A percentile compares a stretch with the other conserved stretches of the same genome.
phyloP scores from a whole-genome alignment of 2,329 filamentous ascomycete species.

The Aspergillus pseudoviridinutans region DNA sequence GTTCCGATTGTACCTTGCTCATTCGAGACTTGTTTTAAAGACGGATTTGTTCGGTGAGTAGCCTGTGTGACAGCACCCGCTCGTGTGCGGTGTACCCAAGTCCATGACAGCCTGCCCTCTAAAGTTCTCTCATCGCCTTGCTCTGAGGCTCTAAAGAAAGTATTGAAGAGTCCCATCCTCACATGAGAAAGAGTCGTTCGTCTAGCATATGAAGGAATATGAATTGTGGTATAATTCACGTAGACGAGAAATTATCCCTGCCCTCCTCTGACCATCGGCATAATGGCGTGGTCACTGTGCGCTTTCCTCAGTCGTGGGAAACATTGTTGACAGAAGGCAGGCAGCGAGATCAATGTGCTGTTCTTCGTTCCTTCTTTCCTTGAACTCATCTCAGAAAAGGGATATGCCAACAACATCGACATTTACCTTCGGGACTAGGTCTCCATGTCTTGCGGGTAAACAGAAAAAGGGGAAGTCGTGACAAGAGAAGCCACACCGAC shows the following conservation, averaged over 20 bases:
- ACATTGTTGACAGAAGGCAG: not conserved
- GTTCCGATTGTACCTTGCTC: not conserved
- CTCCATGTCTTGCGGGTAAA: not conserved
- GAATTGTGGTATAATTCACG: not conserved
- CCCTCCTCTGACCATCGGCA: not conserved
- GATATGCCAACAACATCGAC: not conserved
- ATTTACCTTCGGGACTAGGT: not conserved
- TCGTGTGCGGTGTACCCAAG: not conserved
- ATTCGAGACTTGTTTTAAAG: not conserved
- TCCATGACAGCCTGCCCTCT: not conserved
- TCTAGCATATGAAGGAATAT: not conserved
- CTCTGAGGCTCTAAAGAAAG: conserved; percentile 7
- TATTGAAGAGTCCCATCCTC: conserved; percentile 12
- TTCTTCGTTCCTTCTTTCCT: not conserved
- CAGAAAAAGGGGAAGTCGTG: not conserved
- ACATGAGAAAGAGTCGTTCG: not conserved
- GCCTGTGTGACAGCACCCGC: not conserved
- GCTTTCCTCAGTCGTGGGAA: not conserved
- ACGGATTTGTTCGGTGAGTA: not conserved
- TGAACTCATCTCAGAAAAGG: not conserved
- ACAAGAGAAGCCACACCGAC: conserved; percentile 3
- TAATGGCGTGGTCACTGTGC: not conserved
- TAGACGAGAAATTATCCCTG: not conserved
- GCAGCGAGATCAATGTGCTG: not conserved
- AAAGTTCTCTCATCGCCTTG: conserved; percentile 1